Evolutionary conservation across 495 filamentous ascomycete genomes (phyloP), one percentile per base, ranked within the genome.

Genomic region (Extremus antarcticus): DNA sequence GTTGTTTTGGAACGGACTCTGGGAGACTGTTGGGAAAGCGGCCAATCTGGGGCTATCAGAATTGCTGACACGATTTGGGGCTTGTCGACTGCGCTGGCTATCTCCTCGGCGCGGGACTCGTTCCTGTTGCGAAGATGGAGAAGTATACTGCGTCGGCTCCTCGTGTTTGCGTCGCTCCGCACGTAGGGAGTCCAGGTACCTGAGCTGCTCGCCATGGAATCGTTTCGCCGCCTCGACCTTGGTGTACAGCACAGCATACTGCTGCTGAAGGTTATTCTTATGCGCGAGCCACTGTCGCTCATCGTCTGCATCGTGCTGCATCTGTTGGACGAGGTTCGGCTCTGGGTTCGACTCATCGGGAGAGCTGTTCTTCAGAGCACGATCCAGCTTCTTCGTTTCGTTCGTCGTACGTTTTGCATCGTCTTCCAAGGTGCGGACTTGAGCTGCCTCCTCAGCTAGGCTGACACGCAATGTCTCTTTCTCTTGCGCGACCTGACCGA

Each of bases 371-470:
- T 76, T 74, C 49, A 75, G 70, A 47, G 79, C 74, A 22, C 82
- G 79, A 58, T 86, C 82, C 2, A 85, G 71, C 46, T 74, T 71
- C 69, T 85, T 84, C 63, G 84, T 76, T 25, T 77, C 75, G 16
- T 73, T 74, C 24, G 78, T 80, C 55, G 76, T 81, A 38, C 80
- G 74, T 56, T 79, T 77, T 29, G 84, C 79, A 48, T 78, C 76
- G 47, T 85, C 81, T 51, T 86, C 81, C 38, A 85, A 70, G 11
- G 62, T 59, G 53, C 78, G 83, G 67, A 82, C 76, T 17, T 68
- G 66, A 4, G 66, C 58, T 25, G 77, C 71, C 57, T 82, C 78
- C 53, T 77, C 70, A 10, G 70, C 70, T 49, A 78, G 76, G 55
- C 76, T 74, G 45, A 73, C 65, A 35, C 75, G 75, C 15, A 82